Percentiles rank a stretch among this genome's conserved stretches.
These are phyloP conservation scores for Fragaria ananassa DNA, from an alignment of 306 rosid genomes.

Conservation along the genomic window DNA sequence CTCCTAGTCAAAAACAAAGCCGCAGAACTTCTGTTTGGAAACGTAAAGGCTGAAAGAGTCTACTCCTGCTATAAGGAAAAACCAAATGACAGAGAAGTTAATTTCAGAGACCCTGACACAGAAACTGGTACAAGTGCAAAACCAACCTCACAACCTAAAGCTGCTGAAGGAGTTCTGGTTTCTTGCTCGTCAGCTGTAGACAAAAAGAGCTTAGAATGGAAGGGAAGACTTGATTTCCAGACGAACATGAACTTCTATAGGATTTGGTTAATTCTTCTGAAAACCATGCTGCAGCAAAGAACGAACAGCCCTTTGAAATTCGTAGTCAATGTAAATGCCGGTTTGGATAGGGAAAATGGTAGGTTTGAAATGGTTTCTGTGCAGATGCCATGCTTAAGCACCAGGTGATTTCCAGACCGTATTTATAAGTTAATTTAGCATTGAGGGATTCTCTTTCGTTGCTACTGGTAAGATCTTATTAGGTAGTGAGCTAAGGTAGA, in stretches of 20 bases:
- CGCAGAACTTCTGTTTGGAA: slow-evolving; percentile 79
- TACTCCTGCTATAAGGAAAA: slow-evolving; percentile 40
- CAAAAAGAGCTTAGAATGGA: slow-evolving; percentile 19
- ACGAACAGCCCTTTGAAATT: slow-evolving; percentile 63
- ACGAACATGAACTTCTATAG: slow-evolving; percentile 33
- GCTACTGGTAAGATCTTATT: background rate
- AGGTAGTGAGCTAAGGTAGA: too few relatives aligned
- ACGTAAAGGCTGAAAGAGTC: slow-evolving; percentile 66
- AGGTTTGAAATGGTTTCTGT: slow-evolving; percentile 67
- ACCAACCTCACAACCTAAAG: slow-evolving; percentile 7
- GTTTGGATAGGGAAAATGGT: slow-evolving; percentile 54
- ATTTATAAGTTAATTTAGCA: background rate
- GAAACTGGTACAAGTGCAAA: slow-evolving; percentile 6
- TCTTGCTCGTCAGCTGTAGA: slow-evolving; percentile 26
- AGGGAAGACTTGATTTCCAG: slow-evolving; percentile 24
- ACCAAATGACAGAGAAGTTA: slow-evolving; percentile 15
- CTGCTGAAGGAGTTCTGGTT: slow-evolving; percentile 24
- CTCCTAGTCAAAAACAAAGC: slow-evolving; percentile 67
- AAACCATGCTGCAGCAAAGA: slow-evolving; percentile 60
- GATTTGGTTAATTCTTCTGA: slow-evolving; percentile 68
- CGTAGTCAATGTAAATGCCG: slow-evolving; percentile 47
- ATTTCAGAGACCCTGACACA: slow-evolving; percentile 16
- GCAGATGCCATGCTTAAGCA: slow-evolving; percentile 51
- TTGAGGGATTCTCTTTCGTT: background rate
- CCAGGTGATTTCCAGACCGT: slow-evolving; percentile 17